These are phyloP conservation scores for Cyberlindnera mississippiensis DNA, from an alignment of 805 yeast genomes.

Conservation along the genomic window DNA sequence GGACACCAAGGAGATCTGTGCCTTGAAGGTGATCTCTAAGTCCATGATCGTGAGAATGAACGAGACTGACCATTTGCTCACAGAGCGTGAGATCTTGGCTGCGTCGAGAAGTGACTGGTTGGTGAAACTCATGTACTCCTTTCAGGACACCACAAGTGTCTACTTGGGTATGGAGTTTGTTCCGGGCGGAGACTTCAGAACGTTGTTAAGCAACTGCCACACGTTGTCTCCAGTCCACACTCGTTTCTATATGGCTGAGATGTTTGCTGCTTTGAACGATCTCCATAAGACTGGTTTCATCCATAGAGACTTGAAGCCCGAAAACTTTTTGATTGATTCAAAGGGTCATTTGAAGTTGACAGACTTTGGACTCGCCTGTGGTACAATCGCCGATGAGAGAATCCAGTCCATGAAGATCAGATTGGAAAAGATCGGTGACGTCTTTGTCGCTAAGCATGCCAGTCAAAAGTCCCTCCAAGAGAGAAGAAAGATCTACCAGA, in stretches of 20 bases:
- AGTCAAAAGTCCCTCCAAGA: slow-evolving; percentile 71
- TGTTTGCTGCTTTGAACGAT: slow-evolving; percentile 93
- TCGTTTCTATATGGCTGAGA: slow-evolving; percentile 89
- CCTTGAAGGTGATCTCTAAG: slow-evolving; percentile 87
- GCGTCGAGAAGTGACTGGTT: slow-evolving; percentile 95
- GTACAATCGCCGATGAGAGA: slow-evolving; percentile 87
- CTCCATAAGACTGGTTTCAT: slow-evolving; percentile 93
- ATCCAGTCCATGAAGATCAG: slow-evolving; percentile 86
- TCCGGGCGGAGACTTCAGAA: slow-evolving; percentile 99
- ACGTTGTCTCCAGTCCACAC: slow-evolving; percentile 92
- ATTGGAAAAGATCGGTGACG: slow-evolving; percentile 67
- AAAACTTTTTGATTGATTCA: slow-evolving; percentile 83
- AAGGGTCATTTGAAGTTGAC: slow-evolving; percentile 91
- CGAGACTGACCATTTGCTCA: slow-evolving; percentile 91
- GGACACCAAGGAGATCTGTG: slow-evolving; percentile 94
- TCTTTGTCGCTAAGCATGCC: slow-evolving; percentile 51
- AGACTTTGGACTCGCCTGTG: slow-evolving; percentile 97
- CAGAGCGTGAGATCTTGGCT: slow-evolving; percentile 96
- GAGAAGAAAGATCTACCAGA: slow-evolving; percentile 81
- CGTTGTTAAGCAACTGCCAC: slow-evolving; percentile 89
- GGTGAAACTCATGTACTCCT: slow-evolving; percentile 88
- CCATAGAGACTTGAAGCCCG: slow-evolving; percentile 96
- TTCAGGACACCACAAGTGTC: slow-evolving; percentile 87
- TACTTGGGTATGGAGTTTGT: slow-evolving; percentile 98
- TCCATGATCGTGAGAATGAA: slow-evolving; percentile 81